Percentiles rank a stretch among this genome's conserved stretches.
Evolutionary conservation across 2,329 filamentous ascomycete genomes (phyloP).

Genomic region (Clarireedia homoeocarpa): DNA sequence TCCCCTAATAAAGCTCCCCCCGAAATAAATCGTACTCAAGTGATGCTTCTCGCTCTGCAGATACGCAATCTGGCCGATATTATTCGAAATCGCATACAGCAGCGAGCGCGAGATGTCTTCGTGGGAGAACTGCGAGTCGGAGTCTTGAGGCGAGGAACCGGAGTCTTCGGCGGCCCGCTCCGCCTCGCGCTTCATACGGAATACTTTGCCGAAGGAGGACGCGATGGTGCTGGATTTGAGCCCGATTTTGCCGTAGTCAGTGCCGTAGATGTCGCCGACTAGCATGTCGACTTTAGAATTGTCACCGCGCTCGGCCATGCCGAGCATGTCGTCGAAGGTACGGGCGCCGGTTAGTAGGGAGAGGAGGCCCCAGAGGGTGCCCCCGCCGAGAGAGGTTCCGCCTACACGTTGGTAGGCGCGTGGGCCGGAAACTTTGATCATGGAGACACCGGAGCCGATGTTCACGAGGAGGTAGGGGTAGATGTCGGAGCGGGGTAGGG

Average conservation of each 20-base stretch:
- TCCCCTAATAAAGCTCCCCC: constrained; percentile 91
- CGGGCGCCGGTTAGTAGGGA: constrained; percentile 87
- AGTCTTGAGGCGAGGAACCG: constrained; percentile 27
- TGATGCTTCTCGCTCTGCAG: constrained; percentile 94
- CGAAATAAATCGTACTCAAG: constrained; percentile 91
- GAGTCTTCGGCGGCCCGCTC: constrained; percentile 72
- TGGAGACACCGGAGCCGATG: constrained; percentile 92
- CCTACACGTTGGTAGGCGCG: constrained; percentile 83
- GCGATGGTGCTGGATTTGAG: constrained; percentile 94
- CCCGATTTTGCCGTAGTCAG: constrained; percentile 92
- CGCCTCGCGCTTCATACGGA: constrained; percentile 81
- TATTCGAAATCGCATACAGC: constrained; percentile 93
- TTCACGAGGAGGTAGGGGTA: constrained; percentile 98
- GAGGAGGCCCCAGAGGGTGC: constrained; percentile 94
- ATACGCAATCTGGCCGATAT: constrained; percentile 96
- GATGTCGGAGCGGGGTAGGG: constrained; percentile 67
- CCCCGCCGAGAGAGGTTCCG: constrained; percentile 87
- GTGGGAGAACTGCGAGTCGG: constrained; percentile 52
- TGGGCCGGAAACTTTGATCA: constrained; percentile 93
- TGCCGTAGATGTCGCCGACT: constrained; percentile 95
- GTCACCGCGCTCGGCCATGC: constrained; percentile 82
- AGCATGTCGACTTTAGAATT: constrained; percentile 93
- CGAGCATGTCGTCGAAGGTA: constrained; percentile 96
- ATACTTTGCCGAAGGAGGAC: constrained; percentile 93
- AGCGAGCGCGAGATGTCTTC: constrained; percentile 87